A percentile compares a stretch with the other conserved stretches of the same genome.
Conservation (phyloP, 345 rosid species). For the Carallia pectinifolia region DNA sequence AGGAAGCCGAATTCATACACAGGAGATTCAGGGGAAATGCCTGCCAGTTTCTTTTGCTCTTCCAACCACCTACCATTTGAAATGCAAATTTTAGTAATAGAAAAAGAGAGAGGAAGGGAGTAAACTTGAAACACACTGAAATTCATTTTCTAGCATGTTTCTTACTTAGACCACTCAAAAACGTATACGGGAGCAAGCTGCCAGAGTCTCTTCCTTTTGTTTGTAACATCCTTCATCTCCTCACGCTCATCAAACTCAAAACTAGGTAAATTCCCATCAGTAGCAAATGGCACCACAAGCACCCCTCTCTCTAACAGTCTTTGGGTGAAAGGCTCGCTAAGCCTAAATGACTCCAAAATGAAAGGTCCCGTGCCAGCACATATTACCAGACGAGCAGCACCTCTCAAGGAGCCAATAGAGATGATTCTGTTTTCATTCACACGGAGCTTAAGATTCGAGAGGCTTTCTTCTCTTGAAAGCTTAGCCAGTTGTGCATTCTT, state of each 20-base stretch:
- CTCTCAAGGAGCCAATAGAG: conserved; percentile 62
- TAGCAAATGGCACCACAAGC: conserved; percentile 75
- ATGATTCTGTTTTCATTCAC: conserved; percentile 62
- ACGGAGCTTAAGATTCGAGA: conserved; percentile 82
- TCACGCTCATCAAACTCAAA: conserved; percentile 68
- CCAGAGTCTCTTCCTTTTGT: conserved; percentile 77
- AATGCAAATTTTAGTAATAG: conserved; percentile 1
- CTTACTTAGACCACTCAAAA: conserved; percentile 84
- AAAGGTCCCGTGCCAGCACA: conserved; percentile 77
- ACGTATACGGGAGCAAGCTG: conserved; percentile 60
- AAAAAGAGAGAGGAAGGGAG: not conserved
- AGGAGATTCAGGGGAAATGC: conserved; percentile 77
- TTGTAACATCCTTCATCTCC: conserved; percentile 46
- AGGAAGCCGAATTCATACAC: conserved; percentile 48
- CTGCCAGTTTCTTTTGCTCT: conserved; percentile 84
- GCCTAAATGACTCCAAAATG: conserved; percentile 66
- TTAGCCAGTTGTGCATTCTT: conserved; percentile 73
- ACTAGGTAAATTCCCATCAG: conserved; percentile 61
- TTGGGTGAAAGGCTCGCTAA: conserved; percentile 69
- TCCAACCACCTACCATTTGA: conserved; percentile 62
- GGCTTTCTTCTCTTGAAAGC: conserved; percentile 89
- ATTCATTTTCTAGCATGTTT: conserved; percentile 7
- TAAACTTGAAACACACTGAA: not conserved
- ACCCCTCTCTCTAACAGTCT: conserved; percentile 85
- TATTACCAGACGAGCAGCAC: conserved; percentile 79